These are phyloP conservation scores for Neospermospora avenae DNA, from an alignment of 2,329 filamentous ascomycete species.

Conservation along the genomic window DNA sequence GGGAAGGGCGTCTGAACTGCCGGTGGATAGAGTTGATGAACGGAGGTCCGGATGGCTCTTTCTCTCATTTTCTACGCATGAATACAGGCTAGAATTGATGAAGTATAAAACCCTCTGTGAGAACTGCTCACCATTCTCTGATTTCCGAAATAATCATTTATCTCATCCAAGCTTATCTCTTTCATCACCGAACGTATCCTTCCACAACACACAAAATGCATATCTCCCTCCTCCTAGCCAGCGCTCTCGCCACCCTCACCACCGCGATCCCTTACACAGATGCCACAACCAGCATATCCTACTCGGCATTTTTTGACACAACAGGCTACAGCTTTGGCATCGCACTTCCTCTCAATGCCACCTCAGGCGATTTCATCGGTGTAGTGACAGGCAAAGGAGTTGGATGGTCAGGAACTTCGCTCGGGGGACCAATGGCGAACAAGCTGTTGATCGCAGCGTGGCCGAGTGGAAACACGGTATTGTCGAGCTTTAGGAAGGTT, in stretches of 20 bases:
- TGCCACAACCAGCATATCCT: slow-evolving; percentile 45
- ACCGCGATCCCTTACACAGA: slow-evolving; percentile 38
- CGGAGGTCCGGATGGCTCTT: neutral
- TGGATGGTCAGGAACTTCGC: slow-evolving; percentile 48
- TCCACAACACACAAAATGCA: neutral
- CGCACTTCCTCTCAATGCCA: slow-evolving; percentile 46
- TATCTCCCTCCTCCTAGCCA: slow-evolving; percentile 3
- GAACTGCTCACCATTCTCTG: neutral
- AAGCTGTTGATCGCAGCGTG: slow-evolving; percentile 49
- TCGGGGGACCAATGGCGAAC: slow-evolving; percentile 45
- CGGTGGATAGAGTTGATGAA: neutral
- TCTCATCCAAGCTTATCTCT: neutral
- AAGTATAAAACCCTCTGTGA: neutral
- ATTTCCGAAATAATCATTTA: neutral
- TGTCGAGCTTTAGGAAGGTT: slow-evolving; percentile 40
- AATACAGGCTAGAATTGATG: neutral
- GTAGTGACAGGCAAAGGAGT: slow-evolving; percentile 46
- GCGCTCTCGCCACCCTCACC: slow-evolving; percentile 12
- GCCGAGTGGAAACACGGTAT: slow-evolving; percentile 44
- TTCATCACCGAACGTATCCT: neutral
- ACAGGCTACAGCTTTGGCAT: slow-evolving; percentile 48
- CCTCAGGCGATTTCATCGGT: slow-evolving; percentile 49
- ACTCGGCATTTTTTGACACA: slow-evolving; percentile 37
- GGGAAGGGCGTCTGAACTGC: neutral
- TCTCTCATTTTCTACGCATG: neutral